Conservation (phyloP, 2,329 filamentous ascomycete species). For the Fusarium tupiense region DNA sequence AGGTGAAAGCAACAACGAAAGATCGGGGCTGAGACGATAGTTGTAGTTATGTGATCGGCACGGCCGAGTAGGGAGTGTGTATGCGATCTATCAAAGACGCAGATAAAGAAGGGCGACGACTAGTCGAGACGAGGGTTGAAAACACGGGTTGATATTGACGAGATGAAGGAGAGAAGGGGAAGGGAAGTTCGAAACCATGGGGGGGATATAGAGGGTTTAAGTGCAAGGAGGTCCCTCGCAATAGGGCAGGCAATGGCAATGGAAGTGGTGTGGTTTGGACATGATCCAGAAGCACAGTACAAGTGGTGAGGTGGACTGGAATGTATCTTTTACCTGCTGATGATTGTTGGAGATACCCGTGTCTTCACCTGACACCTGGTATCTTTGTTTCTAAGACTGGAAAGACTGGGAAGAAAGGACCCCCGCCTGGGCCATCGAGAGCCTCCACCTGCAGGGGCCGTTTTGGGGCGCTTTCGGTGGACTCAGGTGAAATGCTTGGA, state of each 20-base stretch:
- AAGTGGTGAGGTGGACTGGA: neutral
- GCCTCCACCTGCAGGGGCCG: constrained; percentile 34
- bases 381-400: constrained; percentile 23
- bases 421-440: constrained; percentile 9
- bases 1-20: constrained; percentile 30
- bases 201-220: constrained; percentile 37
- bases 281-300: constrained; percentile 16
- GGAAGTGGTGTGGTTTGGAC: constrained; percentile 6
- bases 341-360: constrained; percentile 3
- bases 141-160: constrained; percentile 28
- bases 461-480: constrained; percentile 27
- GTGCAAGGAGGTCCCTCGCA: constrained; percentile 25
- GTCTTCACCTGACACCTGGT: constrained; percentile 6
- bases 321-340: constrained; percentile 8
- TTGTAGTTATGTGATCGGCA: constrained; percentile 44
- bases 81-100: constrained; percentile 65
- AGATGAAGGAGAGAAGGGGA: constrained; percentile 38
- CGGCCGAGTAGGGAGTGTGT: constrained; percentile 47
- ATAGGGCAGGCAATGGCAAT: constrained; percentile 6
- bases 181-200: constrained; percentile 25
- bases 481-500: constrained; percentile 24
- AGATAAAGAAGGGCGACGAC: constrained; percentile 44
- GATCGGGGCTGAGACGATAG: constrained; percentile 31
- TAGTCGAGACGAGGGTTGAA: constrained; percentile 39
- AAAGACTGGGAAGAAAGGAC: neutral